These are phyloP conservation scores for Fusarium mexicanum DNA, from an alignment of 2,329 filamentous ascomycete genomes.

Conservation along the genomic window DNA sequence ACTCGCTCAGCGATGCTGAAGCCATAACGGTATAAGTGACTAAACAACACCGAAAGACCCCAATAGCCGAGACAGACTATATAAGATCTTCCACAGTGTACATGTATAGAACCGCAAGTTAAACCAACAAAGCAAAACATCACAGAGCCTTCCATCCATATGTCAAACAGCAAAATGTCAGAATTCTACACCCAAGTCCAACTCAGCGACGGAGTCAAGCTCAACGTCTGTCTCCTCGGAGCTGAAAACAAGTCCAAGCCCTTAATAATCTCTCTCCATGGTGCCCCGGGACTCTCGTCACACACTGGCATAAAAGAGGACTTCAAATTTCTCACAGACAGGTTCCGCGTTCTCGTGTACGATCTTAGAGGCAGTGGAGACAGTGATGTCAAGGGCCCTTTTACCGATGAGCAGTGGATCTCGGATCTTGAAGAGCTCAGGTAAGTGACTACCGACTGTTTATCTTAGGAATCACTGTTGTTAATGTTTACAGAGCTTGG, in stretches of 20 bases:
- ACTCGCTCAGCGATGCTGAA: slow-evolving; percentile 6
- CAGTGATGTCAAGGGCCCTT: background rate
- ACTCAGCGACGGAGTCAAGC: slow-evolving; percentile 7
- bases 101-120: accelerated
- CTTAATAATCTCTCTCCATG: slow-evolving; percentile 5
- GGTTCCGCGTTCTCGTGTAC: slow-evolving; percentile 11
- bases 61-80: accelerated
- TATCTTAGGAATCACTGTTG: accelerated
- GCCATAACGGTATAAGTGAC: background rate
- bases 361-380: slow-evolving; percentile 7
- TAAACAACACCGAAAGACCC: background rate
- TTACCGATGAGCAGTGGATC: slow-evolving; percentile 11
- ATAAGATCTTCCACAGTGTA: background rate
- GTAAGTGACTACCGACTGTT: accelerated
- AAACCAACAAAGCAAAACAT: background rate
- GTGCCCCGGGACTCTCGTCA: background rate
- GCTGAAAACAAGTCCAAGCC: slow-evolving; percentile 7
- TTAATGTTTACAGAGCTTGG: background rate
- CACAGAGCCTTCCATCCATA: too few species aligned
- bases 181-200: background rate
- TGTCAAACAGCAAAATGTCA: background rate
- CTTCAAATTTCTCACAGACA: slow-evolving; percentile 2
- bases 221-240: slow-evolving; percentile 13
- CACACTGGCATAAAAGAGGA: background rate
- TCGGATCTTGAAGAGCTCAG: slow-evolving; percentile 7